Base-by-base conservation (phyloP, 768 basidiomycete species). In the Leccinum fibrillosum region DNA sequence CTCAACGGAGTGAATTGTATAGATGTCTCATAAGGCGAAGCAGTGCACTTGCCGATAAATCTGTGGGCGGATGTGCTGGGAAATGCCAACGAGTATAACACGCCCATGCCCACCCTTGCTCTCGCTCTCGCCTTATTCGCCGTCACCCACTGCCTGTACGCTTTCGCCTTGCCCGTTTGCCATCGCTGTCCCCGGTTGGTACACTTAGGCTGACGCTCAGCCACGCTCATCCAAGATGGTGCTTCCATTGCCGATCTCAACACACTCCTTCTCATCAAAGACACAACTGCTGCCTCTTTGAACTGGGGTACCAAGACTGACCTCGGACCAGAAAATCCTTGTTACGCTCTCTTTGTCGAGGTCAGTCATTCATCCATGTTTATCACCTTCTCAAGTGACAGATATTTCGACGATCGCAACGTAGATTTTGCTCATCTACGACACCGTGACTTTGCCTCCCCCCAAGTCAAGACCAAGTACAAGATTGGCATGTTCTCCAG, bases 241-340 rank as follows among this genome's bases (percentile, higher is more conserved):
- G 94, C 94, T 45, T 69, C 84, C 59, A 92, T 99, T 67, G 93
- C 92, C 55, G 88, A 89, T 58, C 83, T 98, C 61, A 97, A 94
- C 75, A 77, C 85, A 62, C 90, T 98, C 59, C 92, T 95, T 53
- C 82, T 99, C 74, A 93, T 98, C 80, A 98, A 98, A 78, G 97
- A 98, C 73, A 88, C 89, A 56, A 98, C 96, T 62, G 97, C 96
- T 53, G 84, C 89, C 57, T 97, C 97, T 42, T 88, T 99, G 72
- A 94, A 92, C 54, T 99, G 96, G 77, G 97, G 97, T 64, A 98
- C 96, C 64, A 99, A 99, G 77, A 86, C 90, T 28, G 97, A 99
- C 74, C 86, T 99, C 21, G 86, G 89, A 13, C 72, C 86, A 32
- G 94, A 95, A 61, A 79, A 77, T 63, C 89, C 95, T 0, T 83